Conservation (phyloP, 2,329 filamentous ascomycete genomes). For the Colletotrichum nymphaeae region DNA sequence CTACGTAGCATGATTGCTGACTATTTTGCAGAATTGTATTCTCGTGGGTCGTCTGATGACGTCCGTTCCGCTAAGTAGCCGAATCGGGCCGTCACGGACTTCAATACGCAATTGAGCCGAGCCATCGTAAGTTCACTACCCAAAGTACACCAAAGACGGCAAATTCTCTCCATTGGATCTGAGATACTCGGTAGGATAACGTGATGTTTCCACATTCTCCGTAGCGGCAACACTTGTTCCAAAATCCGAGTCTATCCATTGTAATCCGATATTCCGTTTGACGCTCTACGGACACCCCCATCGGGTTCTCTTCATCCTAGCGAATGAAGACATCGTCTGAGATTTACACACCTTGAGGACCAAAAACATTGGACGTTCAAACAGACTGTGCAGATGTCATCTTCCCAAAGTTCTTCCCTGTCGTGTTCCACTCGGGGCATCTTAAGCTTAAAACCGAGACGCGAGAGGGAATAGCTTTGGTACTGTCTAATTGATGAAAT, state of each 20-base stretch:
- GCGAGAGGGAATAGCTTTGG: background rate
- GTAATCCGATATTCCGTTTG: background rate
- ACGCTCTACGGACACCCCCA: background rate
- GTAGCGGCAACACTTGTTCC: background rate
- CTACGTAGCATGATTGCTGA: background rate
- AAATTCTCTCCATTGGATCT: background rate
- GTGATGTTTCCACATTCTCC: background rate
- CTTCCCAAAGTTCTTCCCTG: background rate
- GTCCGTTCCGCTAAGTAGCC: background rate
- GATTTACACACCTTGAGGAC: background rate
- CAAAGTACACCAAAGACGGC: background rate
- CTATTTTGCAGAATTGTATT: background rate
- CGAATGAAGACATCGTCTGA: background rate
- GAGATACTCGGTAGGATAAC: background rate
- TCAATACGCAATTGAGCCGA: background rate
- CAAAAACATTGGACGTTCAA: background rate
- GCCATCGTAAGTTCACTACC: no score
- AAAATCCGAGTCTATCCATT: background rate
- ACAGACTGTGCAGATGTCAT: background rate
- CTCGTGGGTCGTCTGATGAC: background rate
- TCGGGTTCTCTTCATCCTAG: background rate
- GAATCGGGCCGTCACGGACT: background rate
- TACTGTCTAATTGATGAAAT: background rate
- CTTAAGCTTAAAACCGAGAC: background rate
- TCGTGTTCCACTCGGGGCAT: background rate